Conservation (phyloP, 2,329 filamentous ascomycete genomes). For the Elsinoe batatas region DNA sequence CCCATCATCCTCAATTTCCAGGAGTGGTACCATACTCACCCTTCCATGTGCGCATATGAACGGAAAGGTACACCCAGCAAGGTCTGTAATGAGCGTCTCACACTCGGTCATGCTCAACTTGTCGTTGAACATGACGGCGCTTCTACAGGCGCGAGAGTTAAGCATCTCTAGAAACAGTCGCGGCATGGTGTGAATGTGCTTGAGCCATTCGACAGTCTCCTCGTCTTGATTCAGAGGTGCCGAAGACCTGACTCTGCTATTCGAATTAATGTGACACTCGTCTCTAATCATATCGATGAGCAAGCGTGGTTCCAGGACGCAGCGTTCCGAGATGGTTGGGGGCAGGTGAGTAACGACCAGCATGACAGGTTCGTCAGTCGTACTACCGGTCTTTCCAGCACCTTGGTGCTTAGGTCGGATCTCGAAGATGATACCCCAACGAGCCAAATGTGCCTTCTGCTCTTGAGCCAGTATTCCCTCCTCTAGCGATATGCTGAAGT, state of each 20-base stretch:
- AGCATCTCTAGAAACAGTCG: slow-evolving; percentile 64
- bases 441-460: slow-evolving; percentile 48
- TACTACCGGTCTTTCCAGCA: background rate
- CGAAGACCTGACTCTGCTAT: background rate
- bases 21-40: slow-evolving; percentile 40
- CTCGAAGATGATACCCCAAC: slow-evolving; percentile 68
- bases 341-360: slow-evolving; percentile 52
- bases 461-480: slow-evolving; percentile 52
- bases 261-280: slow-evolving; percentile 54
- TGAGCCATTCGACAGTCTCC: slow-evolving; percentile 42
- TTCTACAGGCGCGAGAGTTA: slow-evolving; percentile 66
- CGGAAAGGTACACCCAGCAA: slow-evolving; percentile 60
- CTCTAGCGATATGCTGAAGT: slow-evolving; percentile 52
- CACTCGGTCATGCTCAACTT: slow-evolving; percentile 50
- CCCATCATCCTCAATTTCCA: slow-evolving; percentile 20
- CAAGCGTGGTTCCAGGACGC: slow-evolving; percentile 59
- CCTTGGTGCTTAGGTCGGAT: slow-evolving; percentile 20
- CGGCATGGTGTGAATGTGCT: slow-evolving; percentile 59
- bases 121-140: slow-evolving; percentile 84
- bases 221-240: too few relatives aligned
- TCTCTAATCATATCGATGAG: slow-evolving; percentile 63
- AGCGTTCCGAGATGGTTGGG: slow-evolving; percentile 63
- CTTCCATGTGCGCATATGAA: slow-evolving; percentile 77
- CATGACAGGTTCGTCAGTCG: slow-evolving; percentile 9
- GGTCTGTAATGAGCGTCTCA: slow-evolving; percentile 41